These are phyloP conservation scores for Quaeritorhiza haematococci DNA, from an alignment of 371 early-diverging fungal genomes.

Conservation along the genomic window DNA sequence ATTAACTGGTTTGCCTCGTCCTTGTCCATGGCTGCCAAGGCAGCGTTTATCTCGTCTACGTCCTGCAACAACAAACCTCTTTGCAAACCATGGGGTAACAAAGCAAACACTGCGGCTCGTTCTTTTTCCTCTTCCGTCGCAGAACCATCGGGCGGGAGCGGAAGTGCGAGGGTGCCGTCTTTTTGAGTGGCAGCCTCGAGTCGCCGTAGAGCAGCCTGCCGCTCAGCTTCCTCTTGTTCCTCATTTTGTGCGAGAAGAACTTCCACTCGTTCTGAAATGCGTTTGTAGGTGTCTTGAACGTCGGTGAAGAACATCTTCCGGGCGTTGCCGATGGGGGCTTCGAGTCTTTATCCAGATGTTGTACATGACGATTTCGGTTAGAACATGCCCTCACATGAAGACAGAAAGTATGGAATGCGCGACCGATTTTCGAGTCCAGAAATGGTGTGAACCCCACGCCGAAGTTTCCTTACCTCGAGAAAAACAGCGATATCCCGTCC, in stretches of 20 bases:
- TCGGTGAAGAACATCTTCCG: slow-evolving; percentile 77
- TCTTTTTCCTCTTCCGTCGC: slow-evolving; percentile 60
- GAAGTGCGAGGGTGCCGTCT: slow-evolving; percentile 37
- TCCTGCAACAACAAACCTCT: slow-evolving; percentile 70
- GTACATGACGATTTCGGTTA: slow-evolving; percentile 16
- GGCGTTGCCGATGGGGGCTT: slow-evolving; percentile 47
- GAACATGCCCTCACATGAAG: too few species aligned
- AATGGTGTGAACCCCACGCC: too few species aligned
- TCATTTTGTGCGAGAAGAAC: slow-evolving; percentile 48
- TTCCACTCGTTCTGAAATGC: slow-evolving; percentile 71
- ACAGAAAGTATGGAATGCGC: not conserved
- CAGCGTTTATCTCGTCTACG: slow-evolving; percentile 77
- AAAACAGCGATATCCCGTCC: slow-evolving; percentile 83
- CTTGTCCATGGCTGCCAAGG: slow-evolving; percentile 53
- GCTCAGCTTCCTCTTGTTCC: slow-evolving; percentile 22
- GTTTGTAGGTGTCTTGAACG: slow-evolving; percentile 72
- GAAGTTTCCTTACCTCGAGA: slow-evolving; percentile 65
- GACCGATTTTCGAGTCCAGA: not conserved
- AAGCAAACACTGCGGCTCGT: slow-evolving; percentile 59
- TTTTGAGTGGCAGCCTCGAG: slow-evolving; percentile 27
- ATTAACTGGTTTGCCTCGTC: too few species aligned
- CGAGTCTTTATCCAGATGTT: slow-evolving; percentile 12
- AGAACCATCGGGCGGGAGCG: slow-evolving; percentile 37
- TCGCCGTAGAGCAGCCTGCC: slow-evolving; percentile 16
- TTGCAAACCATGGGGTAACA: slow-evolving; percentile 68